Conservation (phyloP, 192 early-diverging fungal genomes). For the Linnemannia hyalina region DNA sequence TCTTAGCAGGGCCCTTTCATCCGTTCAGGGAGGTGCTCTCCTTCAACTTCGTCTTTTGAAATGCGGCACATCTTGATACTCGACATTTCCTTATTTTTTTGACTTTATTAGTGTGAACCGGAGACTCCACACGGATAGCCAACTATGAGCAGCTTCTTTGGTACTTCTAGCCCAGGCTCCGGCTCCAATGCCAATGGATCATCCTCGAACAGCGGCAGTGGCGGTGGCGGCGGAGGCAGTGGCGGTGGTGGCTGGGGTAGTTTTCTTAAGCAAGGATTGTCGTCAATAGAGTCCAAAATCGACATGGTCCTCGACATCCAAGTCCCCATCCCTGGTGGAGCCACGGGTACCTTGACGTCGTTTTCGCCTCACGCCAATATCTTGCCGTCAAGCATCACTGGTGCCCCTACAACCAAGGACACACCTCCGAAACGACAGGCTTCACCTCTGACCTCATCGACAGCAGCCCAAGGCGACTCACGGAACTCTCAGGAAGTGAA, state of each 20-base stretch:
- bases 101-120: background rate
- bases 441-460: background rate
- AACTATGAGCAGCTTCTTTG: slow-evolving; percentile 47
- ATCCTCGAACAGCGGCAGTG: slow-evolving; percentile 1
- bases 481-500: background rate
- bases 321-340: slow-evolving; percentile 47
- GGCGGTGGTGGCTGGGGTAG: slow-evolving; percentile 65
- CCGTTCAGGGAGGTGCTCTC: too few species aligned
- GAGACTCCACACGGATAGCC: background rate
- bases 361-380: slow-evolving; percentile 36
- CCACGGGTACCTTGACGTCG: slow-evolving; percentile 29
- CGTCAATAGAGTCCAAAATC: slow-evolving; percentile 80
- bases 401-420: slow-evolving; percentile 6
- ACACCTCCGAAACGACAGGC: slow-evolving; percentile 7
- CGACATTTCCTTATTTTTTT: background rate
- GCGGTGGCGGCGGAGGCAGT: background rate
- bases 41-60: background rate
- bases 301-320: slow-evolving; percentile 80
- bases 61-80: background rate
- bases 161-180: slow-evolving; percentile 24
- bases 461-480: background rate
- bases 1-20: background rate
- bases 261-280: slow-evolving; percentile 81
- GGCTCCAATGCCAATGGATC: slow-evolving; percentile 33
- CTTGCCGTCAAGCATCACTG: slow-evolving; percentile 19